Base-by-base conservation (phyloP, 495 filamentous ascomycete genomes). In the Cetradonia linearis region DNA sequence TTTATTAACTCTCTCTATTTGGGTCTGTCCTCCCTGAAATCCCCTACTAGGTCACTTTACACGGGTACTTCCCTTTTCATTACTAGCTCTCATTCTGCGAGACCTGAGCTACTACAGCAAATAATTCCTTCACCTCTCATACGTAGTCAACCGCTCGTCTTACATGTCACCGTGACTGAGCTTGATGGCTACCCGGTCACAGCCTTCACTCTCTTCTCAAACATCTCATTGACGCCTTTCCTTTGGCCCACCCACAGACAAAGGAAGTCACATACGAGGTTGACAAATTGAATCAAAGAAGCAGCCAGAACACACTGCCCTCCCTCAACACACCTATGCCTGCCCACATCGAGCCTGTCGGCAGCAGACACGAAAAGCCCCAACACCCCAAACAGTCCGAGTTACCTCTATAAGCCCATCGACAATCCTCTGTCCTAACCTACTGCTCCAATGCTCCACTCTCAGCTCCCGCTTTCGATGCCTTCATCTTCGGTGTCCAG, bases 21-120 rank as follows among this genome's bases (percentile, higher is more conserved):
- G 59, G 59, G 37, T 55, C 28, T 38, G 18, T 28, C 50, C 44
- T 47, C 58, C 47, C 42, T 59, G 40, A 53, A 28, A 47, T 20
- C 18, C 50, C 53, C 49, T 34, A 42, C 48, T 61, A 50, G 57
- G 57, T 59, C 46, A 37, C 30, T 42, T 42, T 27, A 59, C 57
- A 42, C 61, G 53, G 46, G 49, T 53, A 38, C 55, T 65, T 55
- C 52, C 61, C 50, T 42, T 25, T 63, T 58, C 55, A 58, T 55
- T 54, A 66, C 64, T 66, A 66, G 64, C 64, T 57, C 58, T 63
- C 64, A 66, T 66, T 66, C 56, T 62, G 31, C n/a, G 14, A 34
- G 56, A 46, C 42, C 28, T 57, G 53, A 56, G 42, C 60, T 40
- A 61, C 36, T 38, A 61, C 37, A 55, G 59, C 48, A 55, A 56